Conservation (phyloP, 768 basidiomycete genomes). For the Boletus speciosus region DNA sequence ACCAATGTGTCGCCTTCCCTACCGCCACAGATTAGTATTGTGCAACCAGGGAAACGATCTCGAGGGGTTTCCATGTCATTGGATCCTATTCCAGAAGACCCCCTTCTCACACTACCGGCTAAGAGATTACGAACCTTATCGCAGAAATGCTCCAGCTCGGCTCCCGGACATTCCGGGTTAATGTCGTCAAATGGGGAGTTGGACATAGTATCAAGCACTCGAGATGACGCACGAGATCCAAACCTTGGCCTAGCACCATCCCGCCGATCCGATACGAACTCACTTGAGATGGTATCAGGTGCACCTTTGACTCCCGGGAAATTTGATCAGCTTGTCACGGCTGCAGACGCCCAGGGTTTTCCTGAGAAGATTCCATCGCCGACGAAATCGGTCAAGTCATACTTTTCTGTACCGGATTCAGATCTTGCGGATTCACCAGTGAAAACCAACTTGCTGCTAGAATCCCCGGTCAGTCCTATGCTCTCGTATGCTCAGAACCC, state of each 20-base stretch:
- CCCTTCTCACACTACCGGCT: constrained; percentile 21
- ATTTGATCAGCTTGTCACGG: background rate
- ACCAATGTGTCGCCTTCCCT: constrained; percentile 11
- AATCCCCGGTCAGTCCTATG: constrained; percentile 34
- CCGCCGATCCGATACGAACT: background rate
- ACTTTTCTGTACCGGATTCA: constrained; percentile 39
- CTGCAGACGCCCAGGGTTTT: background rate
- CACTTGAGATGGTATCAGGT: background rate
- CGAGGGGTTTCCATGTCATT: constrained; percentile 25
- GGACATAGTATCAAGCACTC: constrained; percentile 1
- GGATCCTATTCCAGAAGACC: constrained; percentile 18
- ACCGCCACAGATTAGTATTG: constrained; percentile 13
- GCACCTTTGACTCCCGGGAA: constrained; percentile 1
- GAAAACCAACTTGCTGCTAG: constrained; percentile 25
- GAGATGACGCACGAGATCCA: constrained; percentile 1
- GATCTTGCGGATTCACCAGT: constrained; percentile 25
- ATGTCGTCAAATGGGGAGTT: constrained; percentile 10
- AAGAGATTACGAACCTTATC: constrained; percentile 19
- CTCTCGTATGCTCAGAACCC: constrained; percentile 36
- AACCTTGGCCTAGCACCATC: background rate
- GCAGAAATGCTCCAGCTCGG: background rate
- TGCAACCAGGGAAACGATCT: constrained; percentile 29
- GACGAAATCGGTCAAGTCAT: constrained; percentile 33
- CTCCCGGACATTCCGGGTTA: background rate
- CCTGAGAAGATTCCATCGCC: constrained; percentile 27